Base-by-base conservation (phyloP, 2,329 filamentous ascomycete species). In the Fusarium veterinarium region DNA sequence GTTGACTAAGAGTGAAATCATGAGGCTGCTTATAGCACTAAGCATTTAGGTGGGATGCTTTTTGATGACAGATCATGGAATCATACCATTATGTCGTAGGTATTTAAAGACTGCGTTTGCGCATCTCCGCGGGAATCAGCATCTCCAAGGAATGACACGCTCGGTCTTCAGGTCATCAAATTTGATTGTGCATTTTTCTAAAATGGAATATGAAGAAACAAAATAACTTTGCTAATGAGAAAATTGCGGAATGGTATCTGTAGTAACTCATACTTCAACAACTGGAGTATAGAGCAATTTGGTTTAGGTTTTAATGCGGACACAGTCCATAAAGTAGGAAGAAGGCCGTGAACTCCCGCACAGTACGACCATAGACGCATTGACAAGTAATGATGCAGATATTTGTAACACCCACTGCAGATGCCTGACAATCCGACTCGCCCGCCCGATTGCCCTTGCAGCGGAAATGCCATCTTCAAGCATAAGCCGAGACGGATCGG, bases 71-170 rank as follows among this genome's bases (percentile, higher is more conserved):
- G 44, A 52, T 33, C 35, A 53, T 60, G 38, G 44, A 31, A 70
- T 70, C 66, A 70, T 42, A 65, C 66, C 66, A 70, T 70, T 38
- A 41, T 30, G n/a, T 8, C 25, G 19, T 31, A 35, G 46, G n/a
- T 30, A 38, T 41, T 38, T n/a, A 37, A 41, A 30, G 25, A 6
- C 2, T 20, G 19, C n/a, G 56, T 59, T 69, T 30, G 14, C 16
- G 55, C 48, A 66, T 70, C 67, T 70, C 65, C 66, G 66, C 67
- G 67, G 67, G 28, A 48, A 33, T 70, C 44, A 51, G 30, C 41
- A 57, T 69, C 44, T 70, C 55, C 55, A 38, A 48, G 60, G 49
- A 53, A 33, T 31, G 28, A 19, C 64, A 59, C 37, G 25, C 31
- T 57, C 19, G 13, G 23, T 46, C 7, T n/a, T 10, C 30, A n/a